Base-by-base conservation (phyloP, 2,329 filamentous ascomycete species). In the Penicillium sp. region DNA sequence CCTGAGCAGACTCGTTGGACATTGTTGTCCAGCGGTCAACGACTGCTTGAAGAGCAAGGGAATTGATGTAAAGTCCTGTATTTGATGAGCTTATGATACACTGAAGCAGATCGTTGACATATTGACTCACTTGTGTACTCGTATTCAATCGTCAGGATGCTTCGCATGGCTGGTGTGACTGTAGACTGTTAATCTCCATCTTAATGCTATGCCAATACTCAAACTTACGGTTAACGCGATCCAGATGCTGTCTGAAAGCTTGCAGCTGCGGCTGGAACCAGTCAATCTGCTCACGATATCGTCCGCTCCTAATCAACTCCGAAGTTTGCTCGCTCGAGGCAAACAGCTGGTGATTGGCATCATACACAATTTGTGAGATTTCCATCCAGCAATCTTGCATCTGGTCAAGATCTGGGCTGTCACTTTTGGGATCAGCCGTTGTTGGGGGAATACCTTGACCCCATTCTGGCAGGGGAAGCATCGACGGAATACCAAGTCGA, bases 81-180 rank as follows among this genome's bases (percentile, higher is more conserved):
- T 52, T 59, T 35, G 35, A 49, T 62, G 45, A 61, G 52, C n/a
- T 15, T 29, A 25, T 44, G 4, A n/a, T 12, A 6, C 13, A 31
- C 24, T 3, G 40, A 39, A 33, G 31, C 15, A n/a, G n/a, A 10
- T 7, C 12, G 32, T 20, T 20, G 8, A 12, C 3, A 8, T 20
- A 41, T 44, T 18, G 7, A 69, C 72, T 67, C 87, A 62, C 92
- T 83, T 24, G 92, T 89, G 66, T 96, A 96, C 64, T 97, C 89
- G 64, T 93, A 96, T 73, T 98, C 93, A 57, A 97, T 96, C 6
- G 83, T 86, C 27, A 98, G 77, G 50, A 97, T 91, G 66, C 90
- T 83, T 40, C 79, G 76, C 72, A 85, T 81, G 49, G 80, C 73
- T 13, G 76, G 73, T 1, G 78, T 75, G 27, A 84, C 80, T 78